These are phyloP conservation scores for Truncatella angustata DNA, from an alignment of 2,329 filamentous ascomycete genomes.

Conservation along the genomic window DNA sequence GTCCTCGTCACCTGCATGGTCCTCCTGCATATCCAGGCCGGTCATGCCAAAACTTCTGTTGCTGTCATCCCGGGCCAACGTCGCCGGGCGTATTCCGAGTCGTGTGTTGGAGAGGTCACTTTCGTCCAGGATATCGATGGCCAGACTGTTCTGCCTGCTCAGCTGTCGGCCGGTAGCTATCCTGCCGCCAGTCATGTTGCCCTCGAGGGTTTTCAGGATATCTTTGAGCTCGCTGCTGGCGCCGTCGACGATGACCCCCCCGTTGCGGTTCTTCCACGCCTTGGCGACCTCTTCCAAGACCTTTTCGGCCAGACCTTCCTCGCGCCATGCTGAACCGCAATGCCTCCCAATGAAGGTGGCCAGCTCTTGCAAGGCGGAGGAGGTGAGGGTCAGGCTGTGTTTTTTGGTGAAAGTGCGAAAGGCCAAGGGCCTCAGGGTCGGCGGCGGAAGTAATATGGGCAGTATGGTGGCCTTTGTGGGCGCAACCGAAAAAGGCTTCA, in stretches of 20 bases:
- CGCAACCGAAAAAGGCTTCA: conserved; percentile 59
- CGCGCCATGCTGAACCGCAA: conserved; percentile 94
- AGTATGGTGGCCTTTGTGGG: conserved; percentile 64
- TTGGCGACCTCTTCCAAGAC: conserved; percentile 90
- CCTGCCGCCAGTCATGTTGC: conserved; percentile 84
- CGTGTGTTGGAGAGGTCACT: conserved; percentile 53
- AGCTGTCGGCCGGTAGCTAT: conserved; percentile 56
- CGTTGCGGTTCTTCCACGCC: conserved; percentile 86
- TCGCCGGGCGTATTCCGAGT: conserved; percentile 50
- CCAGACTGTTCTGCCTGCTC: conserved; percentile 62
- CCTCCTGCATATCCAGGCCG: conserved; percentile 48
- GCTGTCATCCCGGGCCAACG: conserved; percentile 56
- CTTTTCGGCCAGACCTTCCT: conserved; percentile 88
- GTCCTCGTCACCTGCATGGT: conserved; percentile 60
- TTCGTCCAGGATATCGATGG: conserved; percentile 55
- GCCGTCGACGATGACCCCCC: conserved; percentile 88
- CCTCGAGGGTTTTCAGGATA: conserved; percentile 81
- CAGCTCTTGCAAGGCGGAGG: conserved; percentile 78
- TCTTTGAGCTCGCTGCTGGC: conserved; percentile 71
- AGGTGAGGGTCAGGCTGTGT: conserved; percentile 88
- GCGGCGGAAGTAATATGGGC: conserved; percentile 83
- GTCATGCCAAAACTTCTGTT: conserved; percentile 65
- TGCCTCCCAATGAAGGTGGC: conserved; percentile 89
- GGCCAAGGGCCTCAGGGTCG: conserved; percentile 83
- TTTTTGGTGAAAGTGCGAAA: conserved; percentile 98